A percentile compares a stretch with the other conserved stretches of the same genome.
Conservation (phyloP, 2,329 filamentous ascomycete genomes). For the Monosporascus sp. region DNA sequence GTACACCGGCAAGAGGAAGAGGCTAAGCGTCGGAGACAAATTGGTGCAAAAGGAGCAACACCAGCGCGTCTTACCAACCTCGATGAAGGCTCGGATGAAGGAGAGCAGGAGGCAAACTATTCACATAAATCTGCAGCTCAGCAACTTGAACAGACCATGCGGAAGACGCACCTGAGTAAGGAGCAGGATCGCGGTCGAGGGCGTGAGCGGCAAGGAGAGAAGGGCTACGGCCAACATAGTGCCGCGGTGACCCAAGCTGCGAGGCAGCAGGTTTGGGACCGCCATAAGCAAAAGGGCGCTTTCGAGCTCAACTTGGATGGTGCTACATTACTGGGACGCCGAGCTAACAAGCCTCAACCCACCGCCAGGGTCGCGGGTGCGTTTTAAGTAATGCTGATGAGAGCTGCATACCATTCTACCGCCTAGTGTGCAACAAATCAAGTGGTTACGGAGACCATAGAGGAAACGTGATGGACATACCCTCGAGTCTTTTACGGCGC, state of each 20-base stretch:
- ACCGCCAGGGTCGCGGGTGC: constrained; percentile 36
- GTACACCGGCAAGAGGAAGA: constrained; percentile 97
- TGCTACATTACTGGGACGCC: constrained; percentile 78
- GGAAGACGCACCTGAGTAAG: constrained; percentile 66
- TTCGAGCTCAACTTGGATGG: constrained; percentile 93
- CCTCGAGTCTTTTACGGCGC: constrained; percentile 2
- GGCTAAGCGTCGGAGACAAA: constrained; percentile 82
- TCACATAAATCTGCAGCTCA: constrained; percentile 44
- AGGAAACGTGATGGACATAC: not conserved
- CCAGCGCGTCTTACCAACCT: constrained; percentile 56
- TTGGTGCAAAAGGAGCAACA: constrained; percentile 65
- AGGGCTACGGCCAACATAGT: constrained; percentile 85
- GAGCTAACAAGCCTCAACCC: constrained; percentile 45
- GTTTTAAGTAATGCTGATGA: constrained; percentile 13
- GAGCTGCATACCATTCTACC: constrained; percentile 1
- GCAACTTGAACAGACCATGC: constrained; percentile 81
- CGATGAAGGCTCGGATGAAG: constrained; percentile 63
- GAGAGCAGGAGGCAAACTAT: constrained; percentile 49
- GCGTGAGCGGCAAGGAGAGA: constrained; percentile 37
- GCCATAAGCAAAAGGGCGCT: constrained; percentile 66
- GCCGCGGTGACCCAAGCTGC: constrained; percentile 79
- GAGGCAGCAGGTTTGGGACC: constrained; percentile 68
- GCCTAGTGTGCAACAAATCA: constrained; percentile 2
- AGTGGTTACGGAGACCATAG: not conserved
- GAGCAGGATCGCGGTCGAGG: constrained; percentile 49